phyloP scores from a whole-genome alignment of 805 yeast species.

The Barnettozyma californica region DNA sequence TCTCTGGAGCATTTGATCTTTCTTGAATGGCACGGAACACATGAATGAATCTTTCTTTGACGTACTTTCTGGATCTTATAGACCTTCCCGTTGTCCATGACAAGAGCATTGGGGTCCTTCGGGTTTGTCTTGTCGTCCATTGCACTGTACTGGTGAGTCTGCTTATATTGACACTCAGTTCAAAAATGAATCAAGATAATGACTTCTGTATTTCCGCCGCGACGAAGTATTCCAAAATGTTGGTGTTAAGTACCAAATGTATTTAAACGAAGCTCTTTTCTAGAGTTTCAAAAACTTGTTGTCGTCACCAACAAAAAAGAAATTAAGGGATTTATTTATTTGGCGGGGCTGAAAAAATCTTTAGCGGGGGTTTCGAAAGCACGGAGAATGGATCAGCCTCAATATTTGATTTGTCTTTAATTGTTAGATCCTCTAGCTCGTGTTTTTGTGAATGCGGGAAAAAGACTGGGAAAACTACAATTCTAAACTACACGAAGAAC shows the following conservation, averaged over 20 bases:
- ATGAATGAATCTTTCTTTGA: slow-evolving; percentile 51
- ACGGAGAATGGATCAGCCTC: neutral
- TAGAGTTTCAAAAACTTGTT: neutral
- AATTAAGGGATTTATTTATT: neutral
- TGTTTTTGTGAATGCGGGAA: neutral
- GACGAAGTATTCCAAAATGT: neutral
- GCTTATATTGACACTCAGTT: neutral
- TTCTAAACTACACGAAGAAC: neutral
- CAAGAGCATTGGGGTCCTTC: slow-evolving; percentile 31
- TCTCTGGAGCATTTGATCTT: slow-evolving; percentile 52
- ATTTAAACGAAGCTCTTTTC: neutral
- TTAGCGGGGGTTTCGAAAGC: neutral
- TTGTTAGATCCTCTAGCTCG: neutral
- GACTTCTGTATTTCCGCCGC: neutral
- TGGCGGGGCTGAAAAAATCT: neutral
- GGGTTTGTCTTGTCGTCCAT: slow-evolving; percentile 21
- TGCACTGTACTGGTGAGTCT: neutral
- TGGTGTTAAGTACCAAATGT: neutral
- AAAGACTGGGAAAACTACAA: neutral
- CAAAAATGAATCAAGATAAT: too few species aligned
- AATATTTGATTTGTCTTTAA: neutral
- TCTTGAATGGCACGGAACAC: slow-evolving; percentile 53
- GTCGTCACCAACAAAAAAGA: neutral
- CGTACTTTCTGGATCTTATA: slow-evolving; percentile 58
- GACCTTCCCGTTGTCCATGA: slow-evolving; percentile 46